A percentile compares a stretch with the other conserved stretches of the same genome.
These are phyloP conservation scores for Neostapfia colusana DNA, from an alignment of 176 grass and related monocot genomes.

Conservation along the genomic window DNA sequence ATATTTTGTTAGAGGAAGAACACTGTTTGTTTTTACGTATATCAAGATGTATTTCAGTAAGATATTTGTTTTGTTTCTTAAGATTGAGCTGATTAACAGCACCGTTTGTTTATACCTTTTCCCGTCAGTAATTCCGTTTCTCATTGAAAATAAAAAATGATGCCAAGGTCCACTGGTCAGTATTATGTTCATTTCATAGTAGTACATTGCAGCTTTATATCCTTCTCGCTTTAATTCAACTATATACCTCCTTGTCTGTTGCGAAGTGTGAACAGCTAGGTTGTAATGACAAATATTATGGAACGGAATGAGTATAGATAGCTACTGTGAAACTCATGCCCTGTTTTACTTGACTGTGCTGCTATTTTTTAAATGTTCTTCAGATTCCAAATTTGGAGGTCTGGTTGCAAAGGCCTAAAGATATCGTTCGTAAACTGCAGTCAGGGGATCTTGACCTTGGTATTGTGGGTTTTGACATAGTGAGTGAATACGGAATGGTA, in stretches of 20 bases:
- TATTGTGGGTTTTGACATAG: slow-evolving; percentile 85
- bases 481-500: slow-evolving; percentile 80
- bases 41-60: neutral
- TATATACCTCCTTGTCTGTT: neutral
- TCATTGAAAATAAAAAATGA: neutral
- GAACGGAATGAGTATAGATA: neutral
- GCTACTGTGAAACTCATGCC: neutral
- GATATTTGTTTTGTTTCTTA: neutral
- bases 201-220: neutral
- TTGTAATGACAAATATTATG: slow-evolving; percentile 4
- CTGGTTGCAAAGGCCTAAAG: slow-evolving; percentile 96
- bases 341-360: slow-evolving; percentile 5
- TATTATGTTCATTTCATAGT: slow-evolving; percentile 3
- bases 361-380: neutral
- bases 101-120: neutral
- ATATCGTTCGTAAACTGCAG: slow-evolving; percentile 81
- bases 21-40: neutral
- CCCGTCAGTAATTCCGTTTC: neutral
- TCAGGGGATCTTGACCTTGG: slow-evolving; percentile 91
- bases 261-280: neutral
- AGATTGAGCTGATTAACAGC: neutral
- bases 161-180: neutral
- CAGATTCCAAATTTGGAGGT: slow-evolving; percentile 91
- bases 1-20: neutral
- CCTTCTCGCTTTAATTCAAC: neutral